Conservation (phyloP, 2,329 filamentous ascomycete genomes). For the Septoria petroselini region DNA sequence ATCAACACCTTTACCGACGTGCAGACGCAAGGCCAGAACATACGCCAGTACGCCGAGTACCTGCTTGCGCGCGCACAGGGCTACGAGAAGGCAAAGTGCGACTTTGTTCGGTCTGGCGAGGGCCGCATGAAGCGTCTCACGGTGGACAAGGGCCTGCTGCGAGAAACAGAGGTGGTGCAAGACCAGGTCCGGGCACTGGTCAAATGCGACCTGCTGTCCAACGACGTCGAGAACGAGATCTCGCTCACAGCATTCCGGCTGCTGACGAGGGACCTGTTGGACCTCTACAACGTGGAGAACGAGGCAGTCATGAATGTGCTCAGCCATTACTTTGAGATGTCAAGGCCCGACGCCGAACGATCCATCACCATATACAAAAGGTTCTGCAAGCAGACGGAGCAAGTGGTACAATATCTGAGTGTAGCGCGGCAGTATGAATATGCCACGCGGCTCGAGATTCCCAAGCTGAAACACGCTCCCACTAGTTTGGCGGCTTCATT, state of each 20-base stretch:
- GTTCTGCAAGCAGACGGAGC: constrained; percentile 88
- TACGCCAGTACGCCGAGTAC: constrained; percentile 86
- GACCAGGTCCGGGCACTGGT: constrained; percentile 80
- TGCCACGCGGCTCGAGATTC: constrained; percentile 88
- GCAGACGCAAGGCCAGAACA: constrained; percentile 92
- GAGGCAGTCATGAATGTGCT: constrained; percentile 96
- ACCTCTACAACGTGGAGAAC: constrained; percentile 91
- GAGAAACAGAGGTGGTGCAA: constrained; percentile 89
- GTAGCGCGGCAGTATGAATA: constrained; percentile 87
- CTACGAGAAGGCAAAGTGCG: constrained; percentile 78
- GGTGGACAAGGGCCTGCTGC: constrained; percentile 85
- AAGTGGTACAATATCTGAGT: constrained; percentile 84
- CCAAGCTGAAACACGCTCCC: constrained; percentile 94
- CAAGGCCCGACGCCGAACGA: constrained; percentile 84
- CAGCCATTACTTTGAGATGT: constrained; percentile 98
- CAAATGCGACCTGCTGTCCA: constrained; percentile 84
- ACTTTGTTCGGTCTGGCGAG: constrained; percentile 83
- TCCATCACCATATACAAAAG: constrained; percentile 88
- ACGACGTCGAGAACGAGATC: constrained; percentile 93
- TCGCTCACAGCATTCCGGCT: constrained; percentile 90
- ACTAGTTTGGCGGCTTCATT: constrained; percentile 85
- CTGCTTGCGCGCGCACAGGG: constrained; percentile 76
- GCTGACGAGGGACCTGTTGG: constrained; percentile 82
- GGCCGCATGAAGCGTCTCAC: constrained; percentile 78
- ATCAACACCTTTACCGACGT: constrained; percentile 92